phyloP scores from a whole-genome alignment of 495 filamentous ascomycete genomes.

The Aspergillus panamensis region DNA sequence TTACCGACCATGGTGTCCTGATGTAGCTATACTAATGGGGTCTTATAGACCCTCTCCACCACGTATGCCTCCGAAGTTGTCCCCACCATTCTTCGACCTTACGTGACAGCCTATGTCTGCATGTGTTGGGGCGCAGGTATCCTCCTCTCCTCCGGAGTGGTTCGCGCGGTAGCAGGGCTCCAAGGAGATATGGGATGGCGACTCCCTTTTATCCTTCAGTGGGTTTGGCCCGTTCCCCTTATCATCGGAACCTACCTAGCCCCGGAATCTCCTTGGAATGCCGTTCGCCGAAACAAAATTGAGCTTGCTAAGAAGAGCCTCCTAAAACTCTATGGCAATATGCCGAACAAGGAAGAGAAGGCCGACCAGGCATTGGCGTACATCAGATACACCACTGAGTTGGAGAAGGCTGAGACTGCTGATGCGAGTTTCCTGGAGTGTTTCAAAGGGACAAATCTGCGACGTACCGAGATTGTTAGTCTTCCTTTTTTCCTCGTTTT shows the following conservation, averaged over 20 bases:
- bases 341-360: constrained; percentile 35
- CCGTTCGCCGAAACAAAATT: constrained; percentile 39
- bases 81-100: constrained; percentile 39
- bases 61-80: constrained; percentile 51
- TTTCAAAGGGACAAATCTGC: constrained; percentile 37
- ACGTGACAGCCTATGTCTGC: constrained; percentile 45
- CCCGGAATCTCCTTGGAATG: constrained; percentile 47
- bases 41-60: constrained; percentile 36
- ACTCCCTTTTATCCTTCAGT: constrained; percentile 54
- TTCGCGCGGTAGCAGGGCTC: constrained; percentile 28
- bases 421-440: constrained; percentile 35
- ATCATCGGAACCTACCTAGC: constrained; percentile 39
- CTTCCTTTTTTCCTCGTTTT: constrained; percentile 48
- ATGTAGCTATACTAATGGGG: not conserved
- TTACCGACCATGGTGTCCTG: not conserved
- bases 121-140: constrained; percentile 50
- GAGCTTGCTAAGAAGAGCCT: constrained; percentile 42
- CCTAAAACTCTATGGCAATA: constrained; percentile 31
- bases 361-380: constrained; percentile 53
- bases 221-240: constrained; percentile 51
- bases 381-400: constrained; percentile 33
- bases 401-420: constrained; percentile 32
- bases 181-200: constrained; percentile 46
- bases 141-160: constrained; percentile 49
- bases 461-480: constrained; percentile 49